Evolutionary conservation across 2,329 filamentous ascomycete species (phyloP), one percentile per base, ranked within the genome.

Genomic region (Monilinia fructigena): DNA sequence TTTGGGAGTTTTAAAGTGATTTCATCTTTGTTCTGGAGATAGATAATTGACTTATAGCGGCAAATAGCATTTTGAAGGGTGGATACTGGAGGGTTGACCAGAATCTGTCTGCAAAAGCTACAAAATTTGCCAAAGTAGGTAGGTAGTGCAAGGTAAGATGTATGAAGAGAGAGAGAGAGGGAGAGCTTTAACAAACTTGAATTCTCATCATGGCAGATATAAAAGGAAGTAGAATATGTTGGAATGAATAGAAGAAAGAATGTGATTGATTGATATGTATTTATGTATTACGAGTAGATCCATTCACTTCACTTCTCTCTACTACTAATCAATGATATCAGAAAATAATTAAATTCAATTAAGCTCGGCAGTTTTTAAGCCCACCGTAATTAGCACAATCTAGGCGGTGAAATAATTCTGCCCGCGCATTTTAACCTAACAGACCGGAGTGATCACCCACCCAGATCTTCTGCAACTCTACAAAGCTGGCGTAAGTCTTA

Each of bases 391-490:
- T 60, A 60, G 56, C 20, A 4, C 28, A 50, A 60, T 26, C 20
- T 50, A 14, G 58, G 58, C 58, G 58, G 58, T 60, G 45, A 38
- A 31, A 35, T 48, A 26, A 60, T 50, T 60, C 58, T 60, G 58
- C 58, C 58, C 58, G 55, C 63, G 55, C 63, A 65, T 60, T 63
- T 60, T 65, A 53, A 48, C 50, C 50, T 63, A 60, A 45, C 28
- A 60, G 58, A 38, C 58, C 58, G 28, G 60, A 63, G 60, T 63
- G 52, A 54, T 65, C 63, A 65, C 55, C 53, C 52, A 65, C 62
- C 62, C 63, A 65, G 55, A 50, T 60, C 63, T 65, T 60, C 55
- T 59, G n/a, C 55, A 38, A 53, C 45, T 60, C 23, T 52, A 60
- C 63, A 48, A 65, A 60, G 47, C 31, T 60, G 48, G 35, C 35